Evolutionary conservation across 1,284 basidiomycete genomes (phyloP), one percentile per base, ranked within the genome.

Genomic region (Porodaedalea pini): DNA sequence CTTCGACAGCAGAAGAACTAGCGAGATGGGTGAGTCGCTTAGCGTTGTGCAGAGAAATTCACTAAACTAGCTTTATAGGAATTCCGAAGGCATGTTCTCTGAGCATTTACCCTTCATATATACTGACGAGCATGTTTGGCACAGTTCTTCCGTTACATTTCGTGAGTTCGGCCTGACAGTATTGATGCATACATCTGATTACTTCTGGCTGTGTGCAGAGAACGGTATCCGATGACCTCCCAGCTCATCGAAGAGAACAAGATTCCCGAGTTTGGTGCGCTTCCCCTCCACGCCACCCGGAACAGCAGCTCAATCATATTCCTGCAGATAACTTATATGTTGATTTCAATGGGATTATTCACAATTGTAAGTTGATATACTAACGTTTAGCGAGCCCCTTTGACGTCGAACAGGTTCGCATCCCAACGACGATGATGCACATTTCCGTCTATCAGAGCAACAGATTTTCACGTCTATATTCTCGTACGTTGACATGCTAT

Each of bases 331-430:
- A 92, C 68, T 74, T 95, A 59, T 95, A 97, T 72, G 82, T 97
- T 64, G 94, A 94, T 72, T 98, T 97, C 82, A 99, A 99, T 71
- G 94, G 93, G 60, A 98, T 99, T 72, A 98, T 99, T 62, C 96
- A 99, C 77, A 93, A 96, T 68, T 98, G 95, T 86, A 71, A 68
- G 75, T 76, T 63, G 40, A 67, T 64, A 37, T 36, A 5, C 8
- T n/a, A 32, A 17, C 10, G 6, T n/a, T 32, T 37, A 50, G 11
- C 8, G 17, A 13, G 10, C 25, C 25, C 6, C 19, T 41, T 54
- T 54, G n/a, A 59, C 23, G 21, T 23, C 34, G 6, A 2, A 17
- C 61, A 90, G 88, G 88, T 70, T 93, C 91, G 37, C 92, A 96
- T 75, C 92, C 93, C 39, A 92, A 94, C 67, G 96, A 99, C 72